Conservation (phyloP, 2,329 filamentous ascomycete species). For the Aspergillus pseudoviridinutans region DNA sequence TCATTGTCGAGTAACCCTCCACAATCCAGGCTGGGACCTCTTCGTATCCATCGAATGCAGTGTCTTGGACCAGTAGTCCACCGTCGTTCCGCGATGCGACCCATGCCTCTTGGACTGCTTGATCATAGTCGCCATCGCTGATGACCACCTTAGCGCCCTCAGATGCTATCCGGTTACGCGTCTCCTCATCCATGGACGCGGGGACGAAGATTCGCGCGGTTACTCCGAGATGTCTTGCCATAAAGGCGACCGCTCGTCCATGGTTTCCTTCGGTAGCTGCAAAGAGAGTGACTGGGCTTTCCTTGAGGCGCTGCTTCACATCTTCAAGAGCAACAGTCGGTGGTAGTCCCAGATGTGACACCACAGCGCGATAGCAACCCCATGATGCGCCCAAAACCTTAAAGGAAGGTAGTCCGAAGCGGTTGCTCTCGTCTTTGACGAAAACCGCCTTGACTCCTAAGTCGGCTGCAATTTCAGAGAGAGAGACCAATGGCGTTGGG, state of each 20-base stretch:
- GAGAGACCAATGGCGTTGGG: conserved; percentile 51
- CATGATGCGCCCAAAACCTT: conserved; percentile 79
- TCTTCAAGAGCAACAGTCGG: conserved; percentile 42
- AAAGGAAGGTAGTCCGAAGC: conserved; percentile 69
- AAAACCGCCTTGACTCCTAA: conserved; percentile 57
- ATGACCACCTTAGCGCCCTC: conserved; percentile 62
- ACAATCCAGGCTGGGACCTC: conserved; percentile 70
- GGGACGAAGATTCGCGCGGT: conserved; percentile 61
- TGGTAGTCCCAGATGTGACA: conserved; percentile 42
- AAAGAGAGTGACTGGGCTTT: conserved; percentile 45
- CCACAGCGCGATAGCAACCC: conserved; percentile 60
- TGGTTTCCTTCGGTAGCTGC: conserved; percentile 74
- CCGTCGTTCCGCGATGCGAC: conserved; percentile 34
- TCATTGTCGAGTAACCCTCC: conserved; percentile 71
- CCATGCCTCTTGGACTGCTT: conserved; percentile 51
- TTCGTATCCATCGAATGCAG: conserved; percentile 62
- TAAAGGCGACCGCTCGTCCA: conserved; percentile 67
- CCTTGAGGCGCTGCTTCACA: conserved; percentile 34
- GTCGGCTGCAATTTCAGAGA: conserved; percentile 54
- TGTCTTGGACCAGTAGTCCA: conserved; percentile 64
- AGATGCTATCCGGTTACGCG: conserved; percentile 51
- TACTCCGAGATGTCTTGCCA: conserved; percentile 59
- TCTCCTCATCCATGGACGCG: conserved; percentile 51
- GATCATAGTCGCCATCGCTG: conserved; percentile 61
- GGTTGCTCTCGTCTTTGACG: conserved; percentile 67